Evolutionary conservation across 345 rosid species (phyloP).

Genomic region (Sonneratia alba): DNA sequence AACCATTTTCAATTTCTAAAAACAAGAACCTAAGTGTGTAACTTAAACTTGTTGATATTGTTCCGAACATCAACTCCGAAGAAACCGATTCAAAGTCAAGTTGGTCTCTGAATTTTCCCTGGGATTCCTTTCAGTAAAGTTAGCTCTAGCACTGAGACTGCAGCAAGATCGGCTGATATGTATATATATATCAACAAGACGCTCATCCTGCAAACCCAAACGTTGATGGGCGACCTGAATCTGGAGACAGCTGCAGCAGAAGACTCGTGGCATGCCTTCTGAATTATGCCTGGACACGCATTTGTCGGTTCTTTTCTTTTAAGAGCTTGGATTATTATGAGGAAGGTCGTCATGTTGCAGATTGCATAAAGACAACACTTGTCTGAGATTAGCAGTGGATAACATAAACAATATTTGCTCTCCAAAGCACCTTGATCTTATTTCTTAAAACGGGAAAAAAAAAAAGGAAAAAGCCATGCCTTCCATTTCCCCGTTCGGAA

Average conservation of each 20-base stretch:
- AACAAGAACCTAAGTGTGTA: too few relatives aligned
- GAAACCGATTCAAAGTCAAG: too few relatives aligned
- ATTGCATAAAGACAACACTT: not conserved
- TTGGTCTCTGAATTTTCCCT: not conserved
- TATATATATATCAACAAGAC: not conserved
- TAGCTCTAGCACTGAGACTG: not conserved
- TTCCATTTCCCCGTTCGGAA: not conserved
- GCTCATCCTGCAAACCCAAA: too few relatives aligned
- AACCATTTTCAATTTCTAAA: not conserved
- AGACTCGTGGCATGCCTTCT: too few relatives aligned
- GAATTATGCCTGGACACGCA: too few relatives aligned
- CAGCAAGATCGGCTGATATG: not conserved
- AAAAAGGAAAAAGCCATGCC: not conserved
- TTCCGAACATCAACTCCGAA: too few relatives aligned
- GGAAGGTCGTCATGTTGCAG: too few relatives aligned
- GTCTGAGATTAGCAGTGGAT: not conserved
- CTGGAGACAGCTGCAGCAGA: too few relatives aligned
- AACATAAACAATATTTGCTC: slow-evolving; percentile 6
- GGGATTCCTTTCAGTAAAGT: not conserved
- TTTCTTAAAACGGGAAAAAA: not conserved
- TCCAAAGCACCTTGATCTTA: not conserved
- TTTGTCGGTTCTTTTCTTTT: too few relatives aligned
- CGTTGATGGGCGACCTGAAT: too few relatives aligned
- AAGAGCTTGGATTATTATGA: too few relatives aligned
- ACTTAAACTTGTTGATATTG: too few relatives aligned